A percentile compares a stretch with the other conserved stretches of the same genome.
Evolutionary conservation across 2,329 filamentous ascomycete genomes (phyloP).

Genomic region (Pseudocercospora macadamiae): DNA sequence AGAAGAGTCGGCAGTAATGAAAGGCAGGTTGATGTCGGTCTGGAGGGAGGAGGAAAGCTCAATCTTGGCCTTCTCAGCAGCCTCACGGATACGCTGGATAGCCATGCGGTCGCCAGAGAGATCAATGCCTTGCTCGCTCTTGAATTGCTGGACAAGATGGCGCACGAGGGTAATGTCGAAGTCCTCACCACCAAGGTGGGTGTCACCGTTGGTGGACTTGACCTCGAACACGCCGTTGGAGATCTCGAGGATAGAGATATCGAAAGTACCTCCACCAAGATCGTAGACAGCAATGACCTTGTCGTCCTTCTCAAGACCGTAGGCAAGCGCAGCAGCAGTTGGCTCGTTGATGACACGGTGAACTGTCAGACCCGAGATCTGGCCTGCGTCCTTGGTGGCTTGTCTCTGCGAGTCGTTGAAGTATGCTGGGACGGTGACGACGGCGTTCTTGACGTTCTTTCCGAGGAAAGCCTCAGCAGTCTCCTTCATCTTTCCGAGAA

Average conservation of each 20-base stretch:
- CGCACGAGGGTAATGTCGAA: slow-evolving; percentile 95
- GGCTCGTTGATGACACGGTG: slow-evolving; percentile 98
- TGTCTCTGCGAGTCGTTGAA: slow-evolving; percentile 99
- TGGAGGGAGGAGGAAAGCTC: slow-evolving; percentile 93
- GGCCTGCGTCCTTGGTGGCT: slow-evolving; percentile 96
- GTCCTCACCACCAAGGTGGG: slow-evolving; percentile 96
- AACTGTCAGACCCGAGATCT: slow-evolving; percentile 94
- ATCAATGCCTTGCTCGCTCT: slow-evolving; percentile 92
- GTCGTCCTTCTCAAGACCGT: slow-evolving; percentile 96
- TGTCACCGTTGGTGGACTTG: slow-evolving; percentile 99
- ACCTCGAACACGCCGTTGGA: slow-evolving; percentile 98
- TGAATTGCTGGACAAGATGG: slow-evolving; percentile 92
- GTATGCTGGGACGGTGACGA: slow-evolving; percentile 96
- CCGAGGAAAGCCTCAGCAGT: slow-evolving; percentile 91
- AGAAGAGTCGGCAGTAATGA: slow-evolving; percentile 94
- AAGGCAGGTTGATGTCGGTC: slow-evolving; percentile 97
- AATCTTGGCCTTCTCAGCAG: slow-evolving; percentile 99
- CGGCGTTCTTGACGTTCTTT: slow-evolving; percentile 91
- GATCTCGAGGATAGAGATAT: slow-evolving; percentile 97
- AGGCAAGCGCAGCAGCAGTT: slow-evolving; percentile 91
- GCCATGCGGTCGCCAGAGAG: slow-evolving; percentile 93
- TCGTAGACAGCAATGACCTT: slow-evolving; percentile 93
- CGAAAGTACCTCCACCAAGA: slow-evolving; percentile 97
- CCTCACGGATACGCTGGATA: slow-evolving; percentile 98
- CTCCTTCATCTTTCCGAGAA: slow-evolving; percentile 99